Base-by-base conservation (phyloP, 441 rosid genomes). In the Croton laevigatus region DNA sequence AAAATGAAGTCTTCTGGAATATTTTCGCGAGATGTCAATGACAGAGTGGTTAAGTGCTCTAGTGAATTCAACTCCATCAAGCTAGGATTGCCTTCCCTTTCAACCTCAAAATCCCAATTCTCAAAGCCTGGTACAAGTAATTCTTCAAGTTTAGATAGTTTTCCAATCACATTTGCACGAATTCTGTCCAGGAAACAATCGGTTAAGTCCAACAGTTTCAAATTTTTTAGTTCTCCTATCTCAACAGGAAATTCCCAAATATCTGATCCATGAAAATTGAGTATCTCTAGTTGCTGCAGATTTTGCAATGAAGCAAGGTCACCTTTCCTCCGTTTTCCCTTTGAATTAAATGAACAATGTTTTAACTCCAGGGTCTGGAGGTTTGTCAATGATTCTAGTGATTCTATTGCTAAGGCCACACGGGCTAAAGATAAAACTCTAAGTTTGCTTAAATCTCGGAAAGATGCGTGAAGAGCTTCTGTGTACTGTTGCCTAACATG, bases 251-350 rank as follows among this genome's bases (percentile, higher is more conserved):
- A 4, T 17, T 49, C 59, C 8, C 5, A 13, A 4, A 78, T 5
- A 2, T 14, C 16, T 46, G 69, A 73, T 40, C 53, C 66, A 0
- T 6, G 0, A 32, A 71, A 44, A 3, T 63, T 23, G 10, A 79
- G 77, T 44, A 79, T 70, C 68, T 73, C 55, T 14, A 72, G 70
- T 2, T 5, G 34, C 37, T 44, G 22, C 42, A 75, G 53, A 9
- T 54, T 58, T 61, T 42, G 6, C n/a, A 75, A 20, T 1, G 23
- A 62, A 58, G 6, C 2, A 34, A 58, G 22, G 23, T 42, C 16
- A 5, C 6, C 34, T 32, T 59, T 20, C 19, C 19, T 54, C 3
- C 53, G 64, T 12, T 44, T 14, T 40, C 27, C 7, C 12, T 2
- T 4, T 17, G 27, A 19, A 32, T 8, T 6, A 13, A 75, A 42